Percentiles rank a stretch among this genome's conserved stretches.
phyloP scores from a whole-genome alignment of 2,329 filamentous ascomycete genomes.

The Scedosporium aurantiacum region DNA sequence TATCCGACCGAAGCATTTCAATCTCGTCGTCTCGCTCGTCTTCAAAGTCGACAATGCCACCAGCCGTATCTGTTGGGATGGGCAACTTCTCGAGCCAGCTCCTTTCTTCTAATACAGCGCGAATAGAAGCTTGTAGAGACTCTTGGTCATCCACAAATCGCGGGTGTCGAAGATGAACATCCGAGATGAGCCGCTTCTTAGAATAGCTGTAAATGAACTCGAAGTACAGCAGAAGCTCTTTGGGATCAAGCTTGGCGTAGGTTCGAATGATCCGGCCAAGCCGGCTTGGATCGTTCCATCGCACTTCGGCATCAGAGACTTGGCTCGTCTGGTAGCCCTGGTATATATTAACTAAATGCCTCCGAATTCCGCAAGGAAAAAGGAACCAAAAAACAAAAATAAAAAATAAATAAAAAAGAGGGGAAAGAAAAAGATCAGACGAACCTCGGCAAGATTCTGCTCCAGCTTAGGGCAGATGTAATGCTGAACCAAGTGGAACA shows the following conservation, averaged over 20 bases:
- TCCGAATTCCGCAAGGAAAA: neutral
- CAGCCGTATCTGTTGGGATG: slow-evolving; percentile 21
- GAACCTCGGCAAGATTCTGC: slow-evolving; percentile 23
- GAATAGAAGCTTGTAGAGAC: slow-evolving; percentile 28
- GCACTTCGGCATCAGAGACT: neutral
- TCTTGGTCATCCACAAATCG: slow-evolving; percentile 34
- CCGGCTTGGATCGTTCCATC: slow-evolving; percentile 24
- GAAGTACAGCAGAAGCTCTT: slow-evolving; percentile 37
- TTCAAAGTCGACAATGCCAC: slow-evolving; percentile 31
- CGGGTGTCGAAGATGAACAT: slow-evolving; percentile 27
- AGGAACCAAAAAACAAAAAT: no score
- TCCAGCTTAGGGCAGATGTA: slow-evolving; percentile 36
- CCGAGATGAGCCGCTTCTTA: slow-evolving; percentile 30
- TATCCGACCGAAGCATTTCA: slow-evolving; percentile 21
- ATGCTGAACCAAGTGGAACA: slow-evolving; percentile 31
- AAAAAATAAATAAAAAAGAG: no score
- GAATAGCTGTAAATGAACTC: slow-evolving; percentile 34
- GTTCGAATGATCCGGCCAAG: slow-evolving; percentile 31
- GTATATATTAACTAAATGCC: neutral
- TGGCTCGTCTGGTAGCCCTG: neutral
- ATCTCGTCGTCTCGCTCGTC: slow-evolving; percentile 24
- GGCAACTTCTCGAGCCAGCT: slow-evolving; percentile 21
- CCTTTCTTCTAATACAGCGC: slow-evolving; percentile 27
- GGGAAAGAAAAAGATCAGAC: slow-evolving; percentile 9
- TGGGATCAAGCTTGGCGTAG: slow-evolving; percentile 38